These are phyloP conservation scores for Blastobotrys petasosporus DNA, from an alignment of 1,139 yeast genomes.

Conservation along the genomic window DNA sequence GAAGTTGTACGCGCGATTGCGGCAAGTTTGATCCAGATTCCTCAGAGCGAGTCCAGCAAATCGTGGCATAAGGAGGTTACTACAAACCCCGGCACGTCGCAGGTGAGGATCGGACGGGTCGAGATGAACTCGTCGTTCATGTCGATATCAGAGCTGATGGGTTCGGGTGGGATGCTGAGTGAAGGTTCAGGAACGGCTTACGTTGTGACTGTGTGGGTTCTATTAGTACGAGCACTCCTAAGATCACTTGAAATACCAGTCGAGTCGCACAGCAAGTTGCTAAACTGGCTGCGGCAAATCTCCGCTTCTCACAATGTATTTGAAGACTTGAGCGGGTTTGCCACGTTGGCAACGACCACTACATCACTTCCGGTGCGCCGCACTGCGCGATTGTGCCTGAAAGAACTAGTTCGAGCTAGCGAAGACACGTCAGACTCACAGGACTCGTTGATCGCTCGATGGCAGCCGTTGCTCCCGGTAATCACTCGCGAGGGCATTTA, in stretches of 20 bases:
- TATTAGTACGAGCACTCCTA: conserved; percentile 10
- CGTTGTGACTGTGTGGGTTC: conserved; percentile 12
- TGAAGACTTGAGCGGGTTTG: conserved; percentile 12
- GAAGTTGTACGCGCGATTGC: conserved; percentile 5
- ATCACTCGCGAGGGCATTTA: conserved; percentile 11
- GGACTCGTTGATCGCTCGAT: conserved; percentile 5
- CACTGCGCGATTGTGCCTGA: conserved; percentile 15
- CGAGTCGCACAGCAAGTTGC: conserved; percentile 7
- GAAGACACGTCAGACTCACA: not conserved
- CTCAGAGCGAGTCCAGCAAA: not conserved
- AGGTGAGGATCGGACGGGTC: conserved; percentile 9
- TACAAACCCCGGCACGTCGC: not conserved
- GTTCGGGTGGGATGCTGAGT: not conserved
- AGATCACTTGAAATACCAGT: conserved; percentile 4
- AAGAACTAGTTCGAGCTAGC: conserved; percentile 14
- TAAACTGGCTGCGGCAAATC: conserved; percentile 10
- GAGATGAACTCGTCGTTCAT: conserved; percentile 5
- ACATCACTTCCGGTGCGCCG: conserved; percentile 5
- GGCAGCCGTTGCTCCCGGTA: conserved; percentile 17
- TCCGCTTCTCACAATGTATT: not conserved
- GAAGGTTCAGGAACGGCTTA: conserved; percentile 8
- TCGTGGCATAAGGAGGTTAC: conserved; percentile 6
- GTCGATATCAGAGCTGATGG: conserved; percentile 1
- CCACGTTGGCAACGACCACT: conserved; percentile 8
- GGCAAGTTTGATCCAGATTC: conserved; percentile 4